Evolutionary conservation across 495 filamentous ascomycete species (phyloP).

Genomic region (Aspergillus wentii): DNA sequence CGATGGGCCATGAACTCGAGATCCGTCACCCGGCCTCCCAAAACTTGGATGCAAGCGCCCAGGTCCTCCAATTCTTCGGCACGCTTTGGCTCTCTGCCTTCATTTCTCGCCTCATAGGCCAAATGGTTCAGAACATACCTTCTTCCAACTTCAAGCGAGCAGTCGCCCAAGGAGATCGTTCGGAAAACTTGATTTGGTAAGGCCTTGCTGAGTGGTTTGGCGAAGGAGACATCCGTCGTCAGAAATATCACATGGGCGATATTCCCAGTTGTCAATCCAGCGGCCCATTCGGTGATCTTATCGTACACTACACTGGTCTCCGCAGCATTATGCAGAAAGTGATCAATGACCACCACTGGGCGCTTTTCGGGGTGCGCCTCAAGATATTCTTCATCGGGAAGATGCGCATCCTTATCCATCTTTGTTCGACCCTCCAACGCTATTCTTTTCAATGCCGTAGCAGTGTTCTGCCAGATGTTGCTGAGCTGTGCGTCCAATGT

Average conservation of each 20-base stretch:
- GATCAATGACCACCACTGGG: conserved; percentile 88
- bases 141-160: conserved; percentile 79
- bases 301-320: conserved; percentile 76
- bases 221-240: conserved; percentile 86
- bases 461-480: conserved; percentile 89
- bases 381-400: conserved; percentile 83
- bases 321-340: conserved; percentile 79
- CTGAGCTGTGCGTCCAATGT: conserved; percentile 85
- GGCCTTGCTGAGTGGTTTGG: conserved; percentile 80
- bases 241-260: conserved; percentile 95
- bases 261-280: conserved; percentile 79
- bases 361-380: conserved; percentile 83
- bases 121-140: conserved; percentile 85
- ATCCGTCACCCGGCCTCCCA: conserved; percentile 89
- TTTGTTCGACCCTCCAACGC: conserved; percentile 65
- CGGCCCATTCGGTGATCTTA: conserved; percentile 89
- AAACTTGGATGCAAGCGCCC: conserved; percentile 71
- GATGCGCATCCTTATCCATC: conserved; percentile 63
- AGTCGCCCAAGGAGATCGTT: conserved; percentile 77
- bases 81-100: conserved; percentile 27
- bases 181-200: conserved; percentile 90
- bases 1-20: conserved; percentile 87
- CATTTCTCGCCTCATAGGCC: conserved; percentile 42
- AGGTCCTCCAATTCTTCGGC: conserved; percentile 55
- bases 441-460: conserved; percentile 71